Evolutionary conservation across 1,284 basidiomycete genomes (phyloP).

Genomic region (Ganoderma sp.): DNA sequence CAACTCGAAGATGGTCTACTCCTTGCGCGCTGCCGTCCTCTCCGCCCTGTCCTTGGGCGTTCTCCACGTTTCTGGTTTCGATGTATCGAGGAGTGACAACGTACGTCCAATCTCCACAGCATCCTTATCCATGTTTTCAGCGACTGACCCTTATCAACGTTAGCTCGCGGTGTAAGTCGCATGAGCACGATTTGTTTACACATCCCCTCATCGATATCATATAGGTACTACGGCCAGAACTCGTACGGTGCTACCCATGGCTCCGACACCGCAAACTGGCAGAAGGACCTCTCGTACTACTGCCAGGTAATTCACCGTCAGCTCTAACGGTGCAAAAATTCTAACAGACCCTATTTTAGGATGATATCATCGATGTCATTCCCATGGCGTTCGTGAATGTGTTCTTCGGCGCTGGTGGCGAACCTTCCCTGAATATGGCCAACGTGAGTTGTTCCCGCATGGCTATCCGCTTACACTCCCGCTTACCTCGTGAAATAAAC

Average conservation of each 20-base stretch:
- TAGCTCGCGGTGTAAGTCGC: constrained; percentile 12
- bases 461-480: neutral
- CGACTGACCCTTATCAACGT: neutral
- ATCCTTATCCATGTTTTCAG: neutral
- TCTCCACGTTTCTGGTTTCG: constrained; percentile 32
- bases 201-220: neutral
- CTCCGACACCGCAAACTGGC: constrained; percentile 51
- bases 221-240: constrained; percentile 55
- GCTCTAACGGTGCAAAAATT: neutral
- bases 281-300: constrained; percentile 55
- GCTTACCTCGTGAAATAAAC: constrained; percentile 42
- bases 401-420: constrained; percentile 59
- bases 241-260: constrained; percentile 59
- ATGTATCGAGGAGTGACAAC: constrained; percentile 37
- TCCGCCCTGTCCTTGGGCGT: constrained; percentile 24
- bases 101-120: constrained; percentile 26
- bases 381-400: constrained; percentile 66
- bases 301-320: constrained; percentile 46
- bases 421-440: constrained; percentile 65
- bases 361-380: constrained; percentile 57
- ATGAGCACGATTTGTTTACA: neutral
- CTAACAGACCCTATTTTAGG: constrained; percentile 35
- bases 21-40: constrained; percentile 25
- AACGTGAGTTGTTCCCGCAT: constrained; percentile 48
- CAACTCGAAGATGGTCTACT: constrained; percentile 21